phyloP scores from a whole-genome alignment of 306 rosid genomes.

The Rubus parviflorus region DNA sequence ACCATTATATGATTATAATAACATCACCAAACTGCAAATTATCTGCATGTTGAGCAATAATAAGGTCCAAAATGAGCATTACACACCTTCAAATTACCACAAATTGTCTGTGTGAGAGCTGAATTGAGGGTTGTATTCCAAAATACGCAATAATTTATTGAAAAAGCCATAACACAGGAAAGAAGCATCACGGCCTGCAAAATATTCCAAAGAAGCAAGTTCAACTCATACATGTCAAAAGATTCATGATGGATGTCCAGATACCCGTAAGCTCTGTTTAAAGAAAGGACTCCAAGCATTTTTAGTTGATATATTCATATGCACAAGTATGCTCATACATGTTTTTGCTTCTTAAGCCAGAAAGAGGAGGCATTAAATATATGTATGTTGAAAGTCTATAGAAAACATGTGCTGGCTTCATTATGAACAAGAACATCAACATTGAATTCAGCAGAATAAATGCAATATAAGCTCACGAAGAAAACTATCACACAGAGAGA shows the following conservation, averaged over 20 bases:
- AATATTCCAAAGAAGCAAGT: constrained; percentile 28
- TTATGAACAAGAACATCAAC: background rate
- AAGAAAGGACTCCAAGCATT: background rate
- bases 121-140: constrained; percentile 77
- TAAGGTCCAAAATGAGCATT: background rate
- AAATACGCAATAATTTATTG: constrained; percentile 69
- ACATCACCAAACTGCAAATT: background rate
- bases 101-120: constrained; percentile 81
- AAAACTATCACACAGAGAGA: background rate
- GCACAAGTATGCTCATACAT: background rate
- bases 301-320: background rate
- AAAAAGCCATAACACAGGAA: constrained; percentile 74
- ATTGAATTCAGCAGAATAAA: background rate
- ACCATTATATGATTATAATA: background rate
- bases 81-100: constrained; percentile 67
- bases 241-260: background rate
- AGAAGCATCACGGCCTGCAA: constrained; percentile 72
- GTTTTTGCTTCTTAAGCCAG: background rate
- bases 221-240: constrained; percentile 14
- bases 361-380: background rate
- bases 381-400: background rate
- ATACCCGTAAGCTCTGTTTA: background rate
- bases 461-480: background rate
- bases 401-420: background rate
- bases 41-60: background rate